Percentiles rank a stretch among this genome's conserved stretches.
These are phyloP conservation scores for Solioccasus polychromus DNA, from an alignment of 768 basidiomycete genomes.

Conservation along the genomic window DNA sequence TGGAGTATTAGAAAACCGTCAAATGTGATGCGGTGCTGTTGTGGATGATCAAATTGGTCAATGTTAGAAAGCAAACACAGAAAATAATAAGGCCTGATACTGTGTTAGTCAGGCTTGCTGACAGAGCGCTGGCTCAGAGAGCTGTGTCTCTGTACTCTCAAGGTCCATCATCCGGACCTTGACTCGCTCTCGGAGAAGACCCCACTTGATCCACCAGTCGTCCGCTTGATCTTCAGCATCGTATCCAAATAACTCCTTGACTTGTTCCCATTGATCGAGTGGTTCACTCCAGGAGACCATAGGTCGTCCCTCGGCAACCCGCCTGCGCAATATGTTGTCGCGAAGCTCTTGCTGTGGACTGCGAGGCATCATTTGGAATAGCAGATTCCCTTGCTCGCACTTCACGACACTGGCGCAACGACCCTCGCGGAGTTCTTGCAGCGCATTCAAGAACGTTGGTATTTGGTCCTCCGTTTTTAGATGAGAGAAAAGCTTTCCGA, in stretches of 20 bases:
- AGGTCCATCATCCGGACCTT: constrained; percentile 19
- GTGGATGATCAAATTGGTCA: background rate
- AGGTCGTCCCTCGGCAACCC: constrained; percentile 45
- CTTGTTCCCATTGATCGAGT: constrained; percentile 46
- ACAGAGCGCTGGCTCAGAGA: background rate
- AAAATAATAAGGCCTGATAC: background rate
- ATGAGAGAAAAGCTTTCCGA: constrained; percentile 57
- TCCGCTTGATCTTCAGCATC: constrained; percentile 56
- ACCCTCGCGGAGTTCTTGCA: constrained; percentile 56
- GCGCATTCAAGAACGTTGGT: constrained; percentile 47
- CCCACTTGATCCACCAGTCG: constrained; percentile 66
- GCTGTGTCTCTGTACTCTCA: constrained; percentile 11
- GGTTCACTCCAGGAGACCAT: constrained; percentile 30
- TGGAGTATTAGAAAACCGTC: background rate
- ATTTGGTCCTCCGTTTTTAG: constrained; percentile 47
- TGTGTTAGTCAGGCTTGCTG: constrained; percentile 1
- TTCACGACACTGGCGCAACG: constrained; percentile 46
- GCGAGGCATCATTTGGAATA: constrained; percentile 41
- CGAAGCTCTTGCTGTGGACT: constrained; percentile 45
- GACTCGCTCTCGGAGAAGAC: constrained; percentile 41
- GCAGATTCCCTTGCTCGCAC: constrained; percentile 45
- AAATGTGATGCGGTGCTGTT: background rate
- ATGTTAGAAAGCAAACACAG: background rate
- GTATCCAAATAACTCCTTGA: constrained; percentile 48
- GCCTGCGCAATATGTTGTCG: constrained; percentile 39